These are phyloP conservation scores for Dioscorea cayenensis DNA, from an alignment of 116 monocot genomes.

Conservation along the genomic window DNA sequence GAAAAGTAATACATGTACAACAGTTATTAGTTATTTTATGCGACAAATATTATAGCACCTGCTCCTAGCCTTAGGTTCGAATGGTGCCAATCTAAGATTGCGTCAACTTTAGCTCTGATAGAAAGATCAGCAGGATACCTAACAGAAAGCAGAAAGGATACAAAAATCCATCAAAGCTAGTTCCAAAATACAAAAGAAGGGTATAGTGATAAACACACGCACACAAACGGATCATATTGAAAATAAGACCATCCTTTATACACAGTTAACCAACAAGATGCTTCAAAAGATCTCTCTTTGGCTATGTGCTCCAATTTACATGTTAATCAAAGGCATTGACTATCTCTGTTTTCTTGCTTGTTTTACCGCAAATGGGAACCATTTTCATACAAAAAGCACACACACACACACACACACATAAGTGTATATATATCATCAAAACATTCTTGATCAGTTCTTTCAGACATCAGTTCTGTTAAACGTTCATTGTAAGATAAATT, in stretches of 20 bases:
- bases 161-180: background rate
- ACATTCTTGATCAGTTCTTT: background rate
- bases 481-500: background rate
- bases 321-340: too few relatives aligned
- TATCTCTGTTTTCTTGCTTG: too few relatives aligned
- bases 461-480: background rate
- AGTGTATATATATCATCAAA: background rate
- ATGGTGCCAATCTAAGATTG: slow-evolving; percentile 98
- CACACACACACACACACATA: too few relatives aligned
- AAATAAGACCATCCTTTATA: too few relatives aligned
- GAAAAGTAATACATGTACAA: background rate
- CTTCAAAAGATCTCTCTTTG: too few relatives aligned
- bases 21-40: background rate
- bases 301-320: too few relatives aligned
- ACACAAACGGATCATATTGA: background rate
- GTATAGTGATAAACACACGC: background rate
- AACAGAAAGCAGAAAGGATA: background rate
- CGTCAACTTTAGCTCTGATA: slow-evolving; percentile 64
- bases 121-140: slow-evolving; percentile 89
- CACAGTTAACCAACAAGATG: too few relatives aligned
- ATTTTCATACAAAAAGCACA: too few relatives aligned
- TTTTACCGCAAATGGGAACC: too few relatives aligned
- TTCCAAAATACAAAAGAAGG: background rate
- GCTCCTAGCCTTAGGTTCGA: slow-evolving; percentile 66
- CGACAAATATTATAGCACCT: slow-evolving; percentile 24